These are phyloP conservation scores for Penicillium olsonii DNA, from an alignment of 2,329 filamentous ascomycete genomes.

Conservation along the genomic window DNA sequence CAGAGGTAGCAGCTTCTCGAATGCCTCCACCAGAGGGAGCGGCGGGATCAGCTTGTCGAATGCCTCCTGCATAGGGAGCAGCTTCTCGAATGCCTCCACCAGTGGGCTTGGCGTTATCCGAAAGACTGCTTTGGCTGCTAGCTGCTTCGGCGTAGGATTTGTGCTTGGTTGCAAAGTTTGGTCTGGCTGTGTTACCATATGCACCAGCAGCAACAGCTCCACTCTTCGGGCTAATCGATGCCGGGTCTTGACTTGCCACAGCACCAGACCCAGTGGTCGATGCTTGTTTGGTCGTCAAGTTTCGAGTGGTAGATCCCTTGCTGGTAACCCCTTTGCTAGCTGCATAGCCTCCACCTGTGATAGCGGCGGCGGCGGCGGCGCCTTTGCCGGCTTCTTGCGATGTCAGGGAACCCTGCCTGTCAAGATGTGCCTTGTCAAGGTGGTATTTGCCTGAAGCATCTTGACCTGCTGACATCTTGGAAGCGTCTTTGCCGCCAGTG, in stretches of 20 bases:
- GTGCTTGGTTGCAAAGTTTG: neutral
- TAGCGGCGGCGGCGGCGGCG: neutral
- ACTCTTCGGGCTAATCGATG: neutral
- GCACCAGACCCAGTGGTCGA: neutral
- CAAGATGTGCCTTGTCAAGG: conserved; percentile 1
- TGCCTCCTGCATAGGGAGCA: conserved; percentile 8
- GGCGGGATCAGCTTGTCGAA: neutral
- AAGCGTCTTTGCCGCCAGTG: neutral
- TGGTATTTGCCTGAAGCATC: conserved; percentile 1
- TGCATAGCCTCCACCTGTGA: neutral
- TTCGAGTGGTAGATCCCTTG: neutral
- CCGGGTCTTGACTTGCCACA: neutral
- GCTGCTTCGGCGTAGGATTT: neutral
- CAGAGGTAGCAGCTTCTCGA: conserved; percentile 1
- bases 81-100: too few relatives aligned
- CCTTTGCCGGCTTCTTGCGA: conserved; percentile 3
- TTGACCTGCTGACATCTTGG: conserved; percentile 2
- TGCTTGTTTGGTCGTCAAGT: neutral
- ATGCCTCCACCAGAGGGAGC: conserved; percentile 8
- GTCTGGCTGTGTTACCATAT: neutral
- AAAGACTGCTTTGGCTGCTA: neutral
- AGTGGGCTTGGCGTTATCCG: neutral
- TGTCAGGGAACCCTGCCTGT: neutral
- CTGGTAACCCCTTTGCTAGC: conserved; percentile 5
- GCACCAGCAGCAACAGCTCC: neutral